Conservation (phyloP, 257 asterid genomes). For the Jacaranda mimosifolia region DNA sequence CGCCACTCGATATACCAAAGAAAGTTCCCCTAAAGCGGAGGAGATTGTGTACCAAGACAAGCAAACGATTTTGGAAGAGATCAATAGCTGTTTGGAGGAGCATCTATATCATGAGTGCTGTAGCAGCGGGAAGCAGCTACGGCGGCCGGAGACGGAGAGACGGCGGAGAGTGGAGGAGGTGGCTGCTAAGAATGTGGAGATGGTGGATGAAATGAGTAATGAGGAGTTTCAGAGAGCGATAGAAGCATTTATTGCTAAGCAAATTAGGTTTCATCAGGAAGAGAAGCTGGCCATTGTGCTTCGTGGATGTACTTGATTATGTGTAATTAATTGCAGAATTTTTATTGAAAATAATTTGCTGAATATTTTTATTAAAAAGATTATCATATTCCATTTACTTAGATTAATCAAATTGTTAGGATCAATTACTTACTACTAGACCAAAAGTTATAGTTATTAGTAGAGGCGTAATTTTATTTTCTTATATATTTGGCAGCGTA, state of each 20-base stretch:
- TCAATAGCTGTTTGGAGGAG: slow-evolving; percentile 30
- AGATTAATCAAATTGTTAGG: too few relatives aligned
- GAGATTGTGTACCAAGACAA: slow-evolving; percentile 62
- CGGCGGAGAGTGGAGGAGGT: slow-evolving; percentile 46
- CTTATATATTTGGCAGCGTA: too few relatives aligned
- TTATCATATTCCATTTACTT: too few relatives aligned
- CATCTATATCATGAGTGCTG: background rate
- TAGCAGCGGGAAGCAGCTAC: slow-evolving; percentile 44
- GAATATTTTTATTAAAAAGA: too few relatives aligned
- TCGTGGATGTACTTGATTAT: slow-evolving; percentile 36
- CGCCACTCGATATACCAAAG: background rate
- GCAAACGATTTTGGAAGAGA: slow-evolving; percentile 43
- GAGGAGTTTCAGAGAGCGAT: slow-evolving; percentile 80
- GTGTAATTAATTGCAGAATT: background rate
- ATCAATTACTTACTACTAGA: too few relatives aligned
- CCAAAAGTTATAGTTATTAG: too few relatives aligned
- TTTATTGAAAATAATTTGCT: background rate
- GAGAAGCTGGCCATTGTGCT: slow-evolving; percentile 72
- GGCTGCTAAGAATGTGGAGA: slow-evolving; percentile 41
- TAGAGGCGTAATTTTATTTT: too few relatives aligned
- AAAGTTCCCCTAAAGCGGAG: slow-evolving; percentile 15
- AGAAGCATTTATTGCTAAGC: slow-evolving; percentile 82
- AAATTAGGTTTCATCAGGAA: slow-evolving; percentile 70
- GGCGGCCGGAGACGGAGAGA: slow-evolving; percentile 64
- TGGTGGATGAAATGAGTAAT: slow-evolving; percentile 66